Base-by-base conservation (phyloP, 2,329 filamentous ascomycete species). In the Elsinoe fawcettii region DNA sequence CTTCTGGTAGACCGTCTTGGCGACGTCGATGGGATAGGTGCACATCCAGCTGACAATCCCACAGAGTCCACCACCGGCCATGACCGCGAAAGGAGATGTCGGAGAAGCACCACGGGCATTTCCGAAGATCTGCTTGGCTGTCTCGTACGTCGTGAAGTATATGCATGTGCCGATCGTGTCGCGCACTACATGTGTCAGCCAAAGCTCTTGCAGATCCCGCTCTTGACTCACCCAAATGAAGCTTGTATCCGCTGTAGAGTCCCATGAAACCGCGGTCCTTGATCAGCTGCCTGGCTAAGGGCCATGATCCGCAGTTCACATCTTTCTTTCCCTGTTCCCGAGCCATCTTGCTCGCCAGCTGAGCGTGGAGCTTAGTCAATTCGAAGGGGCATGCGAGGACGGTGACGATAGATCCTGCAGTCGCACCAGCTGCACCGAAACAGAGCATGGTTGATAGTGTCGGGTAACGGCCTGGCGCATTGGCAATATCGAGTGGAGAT, bases 91-190 rank as follows among this genome's bases (percentile, higher is more conserved):
- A n/a, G 88, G 87, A 66, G 87, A 87, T 51, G 86, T 88, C n/a
- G 87, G 83, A 6, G 85, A 84, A 60, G 80, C 80, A 61, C 87
- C 86, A 49, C 86, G 82, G 62, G 87, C 83, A 14, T 88, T 89
- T 18, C 86, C 88, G 61, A 90, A 80, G 22, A 92, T 73, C 69
- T 93, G 88, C 68, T 95, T 95, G 64, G 84, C 83, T 69, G 87
- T 90, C 71, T 95, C 89, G 69, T 95, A 95, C 27, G 89, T 91
- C 74, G 88, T 88, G 67, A 95, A 95, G 70, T 95, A 95, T 58
- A 92, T 88, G 27, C 83, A 82, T 1, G 89, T 95, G 56, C 89
- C 89, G 60, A 93, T 77, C 0, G 88, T 91, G 71, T 95, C 89
- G 60, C 89, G 82, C 65, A 91, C 87, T 88, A 62, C 22, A 41